Conservation (phyloP, 306 rosid genomes). For the Luffa acutangula region DNA sequence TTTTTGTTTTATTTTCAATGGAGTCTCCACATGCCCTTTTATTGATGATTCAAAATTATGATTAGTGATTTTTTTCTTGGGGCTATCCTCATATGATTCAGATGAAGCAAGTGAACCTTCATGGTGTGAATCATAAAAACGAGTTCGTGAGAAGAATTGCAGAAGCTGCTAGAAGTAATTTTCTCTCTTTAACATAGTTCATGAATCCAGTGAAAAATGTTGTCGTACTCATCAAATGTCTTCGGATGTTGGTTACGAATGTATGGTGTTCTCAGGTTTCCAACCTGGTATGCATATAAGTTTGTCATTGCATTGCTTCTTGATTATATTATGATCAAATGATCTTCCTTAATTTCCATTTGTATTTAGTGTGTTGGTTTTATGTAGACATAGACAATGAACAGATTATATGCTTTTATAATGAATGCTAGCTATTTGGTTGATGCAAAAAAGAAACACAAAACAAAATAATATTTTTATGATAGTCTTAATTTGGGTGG, state of each 20-base stretch:
- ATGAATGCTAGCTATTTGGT: not conserved
- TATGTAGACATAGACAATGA: not conserved
- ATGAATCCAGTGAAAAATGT: not conserved
- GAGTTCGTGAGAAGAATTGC: constrained; percentile 45
- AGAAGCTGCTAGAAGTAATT: constrained; percentile 55
- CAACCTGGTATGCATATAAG: not conserved
- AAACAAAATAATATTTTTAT: not conserved
- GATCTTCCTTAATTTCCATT: not conserved
- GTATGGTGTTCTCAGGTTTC: not conserved
- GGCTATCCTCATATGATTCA: constrained; percentile 20
- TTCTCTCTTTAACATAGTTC: constrained; percentile 11
- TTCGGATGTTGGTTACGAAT: not conserved
- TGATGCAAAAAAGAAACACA: not conserved
- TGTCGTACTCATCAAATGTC: not conserved
- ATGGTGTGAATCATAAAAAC: constrained; percentile 42
- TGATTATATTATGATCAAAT: not conserved
- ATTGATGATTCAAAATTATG: not conserved
- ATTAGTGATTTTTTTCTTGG: not conserved
- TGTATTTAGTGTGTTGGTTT: not conserved
- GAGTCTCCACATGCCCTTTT: not conserved
- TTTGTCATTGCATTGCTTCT: not conserved
- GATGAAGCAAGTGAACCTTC: constrained; percentile 56
- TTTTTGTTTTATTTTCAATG: not conserved
- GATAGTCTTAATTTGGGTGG: not conserved
- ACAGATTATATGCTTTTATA: not conserved